These are phyloP conservation scores for Diatrype stigma DNA, from an alignment of 2,329 filamentous ascomycete genomes.

Conservation along the genomic window DNA sequence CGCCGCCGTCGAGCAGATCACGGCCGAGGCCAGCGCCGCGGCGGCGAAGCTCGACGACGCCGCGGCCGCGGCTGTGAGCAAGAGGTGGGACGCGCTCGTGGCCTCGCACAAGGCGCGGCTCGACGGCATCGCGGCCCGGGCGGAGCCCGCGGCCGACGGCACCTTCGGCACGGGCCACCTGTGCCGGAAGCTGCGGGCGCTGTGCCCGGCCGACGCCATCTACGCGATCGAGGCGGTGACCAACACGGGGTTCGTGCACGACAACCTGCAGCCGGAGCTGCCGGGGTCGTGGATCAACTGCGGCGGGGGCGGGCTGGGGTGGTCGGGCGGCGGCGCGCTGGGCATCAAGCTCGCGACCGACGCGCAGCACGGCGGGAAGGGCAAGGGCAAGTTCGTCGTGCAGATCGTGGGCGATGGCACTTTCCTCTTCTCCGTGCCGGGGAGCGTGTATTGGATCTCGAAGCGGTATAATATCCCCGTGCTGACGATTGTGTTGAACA, in stretches of 20 bases:
- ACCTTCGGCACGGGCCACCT: conserved; percentile 52
- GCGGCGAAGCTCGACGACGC: conserved; percentile 35
- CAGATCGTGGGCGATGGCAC: conserved; percentile 57
- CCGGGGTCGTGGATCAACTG: conserved; percentile 51
- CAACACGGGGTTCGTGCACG: conserved; percentile 60
- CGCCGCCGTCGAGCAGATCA: conserved; percentile 66
- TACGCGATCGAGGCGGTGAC: conserved; percentile 74
- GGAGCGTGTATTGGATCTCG: conserved; percentile 54
- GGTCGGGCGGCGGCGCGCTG: conserved; percentile 47
- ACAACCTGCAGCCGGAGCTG: conserved; percentile 60
- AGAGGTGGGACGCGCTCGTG: conserved; percentile 52
- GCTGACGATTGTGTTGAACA: conserved; percentile 53
- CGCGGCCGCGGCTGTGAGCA: conserved; percentile 28
- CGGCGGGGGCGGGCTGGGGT: conserved; percentile 48
- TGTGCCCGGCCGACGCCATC: conserved; percentile 52
- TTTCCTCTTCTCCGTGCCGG: conserved; percentile 51
- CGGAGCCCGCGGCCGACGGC: conserved; percentile 57
- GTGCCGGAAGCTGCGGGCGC: conserved; percentile 29
- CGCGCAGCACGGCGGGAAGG: conserved; percentile 35
- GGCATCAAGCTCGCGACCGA: conserved; percentile 46
- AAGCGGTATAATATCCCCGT: conserved; percentile 51
- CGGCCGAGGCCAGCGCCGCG: conserved; percentile 41
- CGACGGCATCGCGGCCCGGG: conserved; percentile 52
- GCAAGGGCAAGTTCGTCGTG: conserved; percentile 47
- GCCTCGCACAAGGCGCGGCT: conserved; percentile 56